Conservation (phyloP, 176 grass and related monocot genomes). For the Cocos nucifera region DNA sequence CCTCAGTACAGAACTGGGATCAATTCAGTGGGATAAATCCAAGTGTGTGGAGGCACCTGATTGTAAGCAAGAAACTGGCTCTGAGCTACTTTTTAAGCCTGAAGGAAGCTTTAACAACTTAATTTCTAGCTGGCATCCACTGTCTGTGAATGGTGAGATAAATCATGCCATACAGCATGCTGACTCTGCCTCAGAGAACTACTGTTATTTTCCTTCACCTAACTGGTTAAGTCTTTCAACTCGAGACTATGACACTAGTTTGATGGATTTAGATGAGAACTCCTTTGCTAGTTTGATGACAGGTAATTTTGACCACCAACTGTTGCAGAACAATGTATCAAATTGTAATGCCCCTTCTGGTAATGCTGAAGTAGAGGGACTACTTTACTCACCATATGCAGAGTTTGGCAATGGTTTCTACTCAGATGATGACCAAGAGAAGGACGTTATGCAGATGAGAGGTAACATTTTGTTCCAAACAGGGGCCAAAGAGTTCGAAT, state of each 20-base stretch:
- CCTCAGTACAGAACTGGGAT: conserved; percentile 18
- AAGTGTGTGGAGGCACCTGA: conserved; percentile 9
- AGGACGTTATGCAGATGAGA: conserved; percentile 21
- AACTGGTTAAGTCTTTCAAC: conserved; percentile 12
- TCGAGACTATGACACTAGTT: neutral
- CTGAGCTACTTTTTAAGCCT: neutral
- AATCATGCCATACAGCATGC: neutral
- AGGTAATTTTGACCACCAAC: conserved; percentile 22
- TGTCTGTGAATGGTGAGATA: conserved; percentile 24
- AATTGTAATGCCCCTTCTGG: conserved; percentile 14
- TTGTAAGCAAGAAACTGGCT: conserved; percentile 21
- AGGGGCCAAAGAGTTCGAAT: conserved; percentile 18
- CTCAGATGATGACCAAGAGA: conserved; percentile 17
- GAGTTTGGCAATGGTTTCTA: conserved; percentile 25
- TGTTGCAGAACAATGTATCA: conserved; percentile 16
- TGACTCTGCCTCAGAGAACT: neutral
- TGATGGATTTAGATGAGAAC: neutral
- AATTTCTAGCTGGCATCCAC: conserved; percentile 1
- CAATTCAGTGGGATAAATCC: conserved; percentile 6
- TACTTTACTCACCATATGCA: conserved; percentile 8
- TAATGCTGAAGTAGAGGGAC: conserved; percentile 21
- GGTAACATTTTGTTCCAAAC: conserved; percentile 19
- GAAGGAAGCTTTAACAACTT: conserved; percentile 11
- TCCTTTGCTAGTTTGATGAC: conserved; percentile 17
- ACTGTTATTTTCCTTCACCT: neutral